These are phyloP conservation scores for Fusarium heterosporum DNA, from an alignment of 2,329 filamentous ascomycete genomes.

Conservation along the genomic window DNA sequence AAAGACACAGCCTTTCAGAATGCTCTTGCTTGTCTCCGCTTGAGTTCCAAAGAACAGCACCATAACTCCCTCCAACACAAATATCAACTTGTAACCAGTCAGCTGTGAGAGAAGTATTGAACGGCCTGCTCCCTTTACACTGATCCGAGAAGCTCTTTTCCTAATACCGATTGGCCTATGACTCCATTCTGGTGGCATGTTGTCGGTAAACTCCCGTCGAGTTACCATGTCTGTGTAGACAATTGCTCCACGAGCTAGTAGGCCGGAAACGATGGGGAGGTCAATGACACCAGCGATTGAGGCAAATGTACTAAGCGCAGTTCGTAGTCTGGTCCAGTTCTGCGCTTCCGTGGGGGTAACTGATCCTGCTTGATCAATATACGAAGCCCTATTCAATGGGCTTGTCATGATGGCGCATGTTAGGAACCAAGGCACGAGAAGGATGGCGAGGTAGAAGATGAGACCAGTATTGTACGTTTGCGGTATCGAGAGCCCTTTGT, in stretches of 20 bases:
- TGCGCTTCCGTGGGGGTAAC: background rate
- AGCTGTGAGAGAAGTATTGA: background rate
- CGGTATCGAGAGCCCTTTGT: background rate
- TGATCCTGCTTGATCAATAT: slow-evolving; percentile 15
- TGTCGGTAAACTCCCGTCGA: slow-evolving; percentile 12
- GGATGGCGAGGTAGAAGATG: slow-evolving; percentile 4
- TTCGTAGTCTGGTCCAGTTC: background rate
- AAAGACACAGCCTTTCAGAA: slow-evolving; percentile 19
- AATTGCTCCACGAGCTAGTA: slow-evolving; percentile 28
- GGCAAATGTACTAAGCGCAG: background rate
- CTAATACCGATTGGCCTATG: background rate
- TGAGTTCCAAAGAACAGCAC: slow-evolving; percentile 1
- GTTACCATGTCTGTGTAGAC: slow-evolving; percentile 26
- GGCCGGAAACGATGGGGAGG: slow-evolving; percentile 24
- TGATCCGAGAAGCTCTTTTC: background rate
- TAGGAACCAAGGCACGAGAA: slow-evolving; percentile 22
- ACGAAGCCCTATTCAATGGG: slow-evolving; percentile 14
- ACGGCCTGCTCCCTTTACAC: slow-evolving; percentile 5
- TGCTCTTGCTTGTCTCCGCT: slow-evolving; percentile 24
- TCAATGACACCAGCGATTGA: slow-evolving; percentile 5
- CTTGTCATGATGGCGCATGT: slow-evolving; percentile 31
- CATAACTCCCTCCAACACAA: slow-evolving; percentile 19
- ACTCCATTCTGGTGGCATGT: slow-evolving; percentile 27
- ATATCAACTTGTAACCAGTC: background rate
- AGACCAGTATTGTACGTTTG: background rate